Percentiles rank a stretch among this genome's conserved stretches.
Conservation (phyloP, 1,284 basidiomycete genomes). For the Coniferiporia sulphurascens region DNA sequence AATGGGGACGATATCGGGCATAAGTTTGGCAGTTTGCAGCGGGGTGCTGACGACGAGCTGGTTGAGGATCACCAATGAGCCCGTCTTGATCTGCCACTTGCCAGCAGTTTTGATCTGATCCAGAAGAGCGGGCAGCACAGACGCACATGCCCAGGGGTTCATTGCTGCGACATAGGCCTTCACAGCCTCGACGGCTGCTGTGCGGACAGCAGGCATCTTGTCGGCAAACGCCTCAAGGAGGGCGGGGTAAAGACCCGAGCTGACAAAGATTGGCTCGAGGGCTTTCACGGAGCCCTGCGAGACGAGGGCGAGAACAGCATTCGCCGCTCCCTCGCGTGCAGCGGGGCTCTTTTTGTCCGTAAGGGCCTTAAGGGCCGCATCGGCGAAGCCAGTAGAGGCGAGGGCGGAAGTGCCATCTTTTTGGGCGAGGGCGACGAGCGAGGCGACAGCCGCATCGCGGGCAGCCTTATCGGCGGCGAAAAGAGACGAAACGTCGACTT, state of each 20-base stretch:
- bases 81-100: slow-evolving; percentile 99
- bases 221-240: slow-evolving; percentile 92
- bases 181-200: slow-evolving; percentile 83
- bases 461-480: slow-evolving; percentile 71
- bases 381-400: slow-evolving; percentile 70
- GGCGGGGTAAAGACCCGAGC: slow-evolving; percentile 78
- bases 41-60: slow-evolving; percentile 87
- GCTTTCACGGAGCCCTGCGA: slow-evolving; percentile 78
- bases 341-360: slow-evolving; percentile 88
- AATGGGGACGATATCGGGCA: slow-evolving; percentile 95
- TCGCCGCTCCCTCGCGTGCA: slow-evolving; percentile 80
- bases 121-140: slow-evolving; percentile 88
- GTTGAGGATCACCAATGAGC: slow-evolving; percentile 81
- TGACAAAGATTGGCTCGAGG: slow-evolving; percentile 87
- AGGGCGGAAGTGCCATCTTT: slow-evolving; percentile 86
- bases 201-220: slow-evolving; percentile 84
- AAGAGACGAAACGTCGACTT: slow-evolving; percentile 60
- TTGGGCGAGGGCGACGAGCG: slow-evolving; percentile 72
- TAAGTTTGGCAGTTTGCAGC: slow-evolving; percentile 82
- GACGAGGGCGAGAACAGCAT: slow-evolving; percentile 68
- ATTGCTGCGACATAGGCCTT: slow-evolving; percentile 75
- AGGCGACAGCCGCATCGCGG: slow-evolving; percentile 64
- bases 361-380: slow-evolving; percentile 82
- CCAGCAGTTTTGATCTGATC: slow-evolving; percentile 94
- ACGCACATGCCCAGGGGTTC: slow-evolving; percentile 86